phyloP scores from a whole-genome alignment of 345 rosid genomes.

The Moringa oleifera region DNA sequence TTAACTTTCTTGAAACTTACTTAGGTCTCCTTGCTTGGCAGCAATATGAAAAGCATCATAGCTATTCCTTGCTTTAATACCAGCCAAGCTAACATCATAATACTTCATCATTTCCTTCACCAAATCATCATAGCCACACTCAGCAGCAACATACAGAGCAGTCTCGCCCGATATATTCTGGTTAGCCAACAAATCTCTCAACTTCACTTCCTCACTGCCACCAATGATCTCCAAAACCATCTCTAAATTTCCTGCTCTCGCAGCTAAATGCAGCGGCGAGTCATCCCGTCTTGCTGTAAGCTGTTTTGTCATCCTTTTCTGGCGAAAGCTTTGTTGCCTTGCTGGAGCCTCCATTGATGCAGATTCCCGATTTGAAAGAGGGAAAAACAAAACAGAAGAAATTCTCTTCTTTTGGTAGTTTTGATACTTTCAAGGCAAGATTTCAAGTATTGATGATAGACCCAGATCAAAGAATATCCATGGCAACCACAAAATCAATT shows the following conservation, averaged over 20 bases:
- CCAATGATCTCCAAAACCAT: constrained; percentile 40
- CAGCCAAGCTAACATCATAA: constrained; percentile 54
- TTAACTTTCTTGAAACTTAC: constrained; percentile 27
- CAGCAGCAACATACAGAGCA: constrained; percentile 77
- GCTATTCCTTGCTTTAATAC: constrained; percentile 66
- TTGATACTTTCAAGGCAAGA: not conserved
- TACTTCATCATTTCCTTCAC: constrained; percentile 59
- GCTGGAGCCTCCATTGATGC: constrained; percentile 23
- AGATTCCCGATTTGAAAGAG: not conserved
- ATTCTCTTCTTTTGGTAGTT: not conserved
- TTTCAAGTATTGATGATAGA: not conserved
- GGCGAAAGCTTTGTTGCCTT: constrained; percentile 26
- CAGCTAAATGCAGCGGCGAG: constrained; percentile 55
- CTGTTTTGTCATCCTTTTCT: constrained; percentile 68
- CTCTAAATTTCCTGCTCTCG: constrained; percentile 55
- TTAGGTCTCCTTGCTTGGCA: constrained; percentile 75
- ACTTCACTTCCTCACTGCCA: constrained; percentile 32
- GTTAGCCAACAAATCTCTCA: constrained; percentile 48
- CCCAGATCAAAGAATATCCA: not conserved
- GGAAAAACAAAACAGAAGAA: not conserved
- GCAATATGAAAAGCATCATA: constrained; percentile 88
- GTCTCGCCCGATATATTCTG: constrained; percentile 88
- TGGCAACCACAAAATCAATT: constrained; percentile 8
- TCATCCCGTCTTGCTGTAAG: constrained; percentile 71
- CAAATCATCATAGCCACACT: constrained; percentile 53